Evolutionary conservation across 2,329 filamentous ascomycete genomes (phyloP).

Genomic region (Cucurbitaria berberidis): DNA sequence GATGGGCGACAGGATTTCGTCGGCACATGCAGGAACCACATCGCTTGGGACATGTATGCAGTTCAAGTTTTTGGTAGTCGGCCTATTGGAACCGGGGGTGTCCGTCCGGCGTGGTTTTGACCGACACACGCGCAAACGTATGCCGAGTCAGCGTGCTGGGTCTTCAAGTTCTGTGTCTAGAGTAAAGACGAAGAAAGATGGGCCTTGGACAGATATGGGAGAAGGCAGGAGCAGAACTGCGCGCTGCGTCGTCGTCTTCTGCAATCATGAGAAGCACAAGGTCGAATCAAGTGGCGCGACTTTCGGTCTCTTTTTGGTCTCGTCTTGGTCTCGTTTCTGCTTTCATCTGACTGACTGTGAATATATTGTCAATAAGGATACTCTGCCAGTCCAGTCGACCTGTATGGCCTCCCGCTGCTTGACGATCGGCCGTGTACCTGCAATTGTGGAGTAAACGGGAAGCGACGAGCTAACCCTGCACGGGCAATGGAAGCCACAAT

Average conservation of each 20-base stretch:
- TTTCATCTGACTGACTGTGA: too few relatives aligned
- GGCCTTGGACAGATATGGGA: not conserved
- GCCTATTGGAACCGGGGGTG: not conserved
- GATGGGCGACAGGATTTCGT: not conserved
- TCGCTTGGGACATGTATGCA: slow-evolving; percentile 1
- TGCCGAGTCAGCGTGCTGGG: not conserved
- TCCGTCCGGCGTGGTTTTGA: not conserved
- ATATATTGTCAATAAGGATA: too few relatives aligned
- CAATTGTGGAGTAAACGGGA: slow-evolving; percentile 7
- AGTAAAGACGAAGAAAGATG: not conserved
- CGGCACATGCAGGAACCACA: slow-evolving; percentile 3
- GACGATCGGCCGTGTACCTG: not conserved
- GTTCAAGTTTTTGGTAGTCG: not conserved
- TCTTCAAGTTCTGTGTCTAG: not conserved
- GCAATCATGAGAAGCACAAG: not conserved
- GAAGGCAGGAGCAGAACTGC: not conserved
- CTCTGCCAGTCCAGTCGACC: too few relatives aligned
- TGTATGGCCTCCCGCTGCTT: too few relatives aligned
- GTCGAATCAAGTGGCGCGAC: not conserved
- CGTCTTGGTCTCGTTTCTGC: too few relatives aligned
- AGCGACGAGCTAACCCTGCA: not conserved
- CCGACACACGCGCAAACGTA: not conserved
- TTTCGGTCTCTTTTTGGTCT: not conserved
- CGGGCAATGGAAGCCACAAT: slow-evolving; percentile 1
- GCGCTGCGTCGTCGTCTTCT: not conserved